Percentiles rank a stretch among this genome's conserved stretches.
Conservation (phyloP, 179 eudicot genomes). For the Carnegiea gigantea region DNA sequence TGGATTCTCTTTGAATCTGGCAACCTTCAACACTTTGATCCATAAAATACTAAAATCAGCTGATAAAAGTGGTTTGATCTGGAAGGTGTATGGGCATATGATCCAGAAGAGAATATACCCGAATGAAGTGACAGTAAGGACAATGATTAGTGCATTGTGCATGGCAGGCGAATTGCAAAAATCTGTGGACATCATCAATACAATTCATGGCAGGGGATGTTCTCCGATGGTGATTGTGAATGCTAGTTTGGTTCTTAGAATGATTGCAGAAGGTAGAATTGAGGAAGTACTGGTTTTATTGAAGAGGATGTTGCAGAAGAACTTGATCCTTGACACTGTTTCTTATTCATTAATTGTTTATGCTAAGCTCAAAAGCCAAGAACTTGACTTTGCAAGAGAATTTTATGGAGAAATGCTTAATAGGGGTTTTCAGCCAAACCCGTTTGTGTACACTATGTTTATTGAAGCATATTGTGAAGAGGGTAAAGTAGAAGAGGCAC, state of each 20-base stretch:
- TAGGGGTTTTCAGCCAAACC: constrained; percentile 71
- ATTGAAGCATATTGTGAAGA: constrained; percentile 54
- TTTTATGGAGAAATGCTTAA: constrained; percentile 69
- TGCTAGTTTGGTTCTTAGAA: constrained; percentile 61
- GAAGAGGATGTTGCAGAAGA: constrained; percentile 69
- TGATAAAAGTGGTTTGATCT: constrained; percentile 42
- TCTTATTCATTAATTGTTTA: constrained; percentile 62
- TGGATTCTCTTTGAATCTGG: constrained; percentile 57
- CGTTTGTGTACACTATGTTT: constrained; percentile 61
- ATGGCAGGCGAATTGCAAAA: constrained; percentile 72
- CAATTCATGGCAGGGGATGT: constrained; percentile 72
- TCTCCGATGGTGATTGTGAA: constrained; percentile 64
- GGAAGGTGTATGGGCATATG: constrained; percentile 89
- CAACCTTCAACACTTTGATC: constrained; percentile 69
- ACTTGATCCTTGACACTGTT: constrained; percentile 67
- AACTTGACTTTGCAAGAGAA: constrained; percentile 57
- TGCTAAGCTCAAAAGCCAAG: constrained; percentile 54
- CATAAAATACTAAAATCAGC: constrained; percentile 56
- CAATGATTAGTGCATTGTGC: constrained; percentile 69
- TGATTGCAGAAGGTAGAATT: constrained; percentile 56
- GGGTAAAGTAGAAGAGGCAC: constrained; percentile 60
- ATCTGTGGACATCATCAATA: constrained; percentile 49
- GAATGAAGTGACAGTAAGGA: constrained; percentile 51
- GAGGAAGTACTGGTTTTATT: constrained; percentile 58
- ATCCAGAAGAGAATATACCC: constrained; percentile 52